A percentile compares a stretch with the other conserved stretches of the same genome.
Evolutionary conservation across 352 stramenopile genomes (phyloP).

Genomic region (Elongisporangium undulatum): DNA sequence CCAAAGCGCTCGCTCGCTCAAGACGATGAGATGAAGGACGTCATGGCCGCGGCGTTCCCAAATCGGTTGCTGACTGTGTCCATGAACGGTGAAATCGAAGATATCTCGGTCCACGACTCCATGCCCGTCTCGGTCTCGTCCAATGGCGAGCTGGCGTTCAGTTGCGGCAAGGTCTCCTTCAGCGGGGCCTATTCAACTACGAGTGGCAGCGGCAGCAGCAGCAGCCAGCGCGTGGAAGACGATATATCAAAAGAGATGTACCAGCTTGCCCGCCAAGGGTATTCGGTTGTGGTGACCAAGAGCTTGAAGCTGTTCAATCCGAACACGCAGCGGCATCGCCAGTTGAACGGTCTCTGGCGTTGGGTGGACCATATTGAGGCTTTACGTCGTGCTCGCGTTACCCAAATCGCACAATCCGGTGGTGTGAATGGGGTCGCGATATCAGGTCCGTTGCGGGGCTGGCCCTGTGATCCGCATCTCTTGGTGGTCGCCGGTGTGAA

Average conservation of each 20-base stretch:
- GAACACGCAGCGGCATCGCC: conserved; percentile 28
- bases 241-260: conserved; percentile 81
- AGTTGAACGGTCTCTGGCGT: conserved; percentile 67
- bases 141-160: conserved; percentile 64
- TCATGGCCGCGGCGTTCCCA: conserved; percentile 60
- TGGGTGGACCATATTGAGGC: conserved; percentile 84
- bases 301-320: conserved; percentile 69
- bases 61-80: conserved; percentile 76
- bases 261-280: conserved; percentile 65
- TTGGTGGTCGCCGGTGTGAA: conserved; percentile 63
- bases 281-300: conserved; percentile 72
- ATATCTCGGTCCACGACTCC: conserved; percentile 85
- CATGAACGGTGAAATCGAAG: conserved; percentile 68
- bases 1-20: conserved; percentile 13
- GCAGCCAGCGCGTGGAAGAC: conserved; percentile 24
- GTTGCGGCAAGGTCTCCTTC: conserved; percentile 69
- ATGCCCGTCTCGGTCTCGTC: conserved; percentile 81
- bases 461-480: conserved; percentile 63
- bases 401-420: conserved; percentile 39
- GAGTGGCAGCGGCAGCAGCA: conserved; percentile 24
- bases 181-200: conserved; percentile 24
- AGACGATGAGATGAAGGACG: conserved; percentile 26
- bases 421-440: conserved; percentile 18
- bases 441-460: conserved; percentile 51
- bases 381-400: conserved; percentile 56